Evolutionary conservation across 179 eudicot species (phyloP).

Genomic region (Corrigiola litoralis): DNA sequence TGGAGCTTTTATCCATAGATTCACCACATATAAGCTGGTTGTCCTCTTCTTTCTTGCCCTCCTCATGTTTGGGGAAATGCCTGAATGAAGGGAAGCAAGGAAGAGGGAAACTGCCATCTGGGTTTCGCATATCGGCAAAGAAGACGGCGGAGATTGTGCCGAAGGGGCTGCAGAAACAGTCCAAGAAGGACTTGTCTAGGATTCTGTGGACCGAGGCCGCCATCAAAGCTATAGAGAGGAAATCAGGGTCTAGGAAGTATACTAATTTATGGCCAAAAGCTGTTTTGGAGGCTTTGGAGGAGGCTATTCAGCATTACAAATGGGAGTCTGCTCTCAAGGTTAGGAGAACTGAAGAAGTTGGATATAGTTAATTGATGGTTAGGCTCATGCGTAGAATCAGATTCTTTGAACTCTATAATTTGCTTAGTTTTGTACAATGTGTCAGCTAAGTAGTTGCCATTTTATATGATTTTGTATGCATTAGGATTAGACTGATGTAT

Average conservation of each 20-base stretch:
- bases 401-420: too few species aligned
- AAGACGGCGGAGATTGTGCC: constrained; percentile 18
- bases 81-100: constrained; percentile 16
- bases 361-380: too few species aligned
- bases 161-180: constrained; percentile 38
- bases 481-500: too few species aligned
- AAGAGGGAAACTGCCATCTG: neutral
- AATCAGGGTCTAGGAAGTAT: constrained; percentile 60
- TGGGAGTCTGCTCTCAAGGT: constrained; percentile 95
- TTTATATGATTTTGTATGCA: too few species aligned
- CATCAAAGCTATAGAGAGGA: constrained; percentile 53
- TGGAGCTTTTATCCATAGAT: neutral
- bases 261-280: constrained; percentile 71
- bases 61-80: constrained; percentile 53
- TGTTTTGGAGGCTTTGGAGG: constrained; percentile 69
- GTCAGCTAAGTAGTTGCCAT: too few species aligned
- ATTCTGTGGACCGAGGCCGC: constrained; percentile 80
- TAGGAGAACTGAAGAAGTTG: too few species aligned
- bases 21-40: constrained; percentile 1
- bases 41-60: constrained; percentile 23
- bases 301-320: constrained; percentile 41
- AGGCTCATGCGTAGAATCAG: too few species aligned
- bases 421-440: too few species aligned
- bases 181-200: constrained; percentile 60
- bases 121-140: constrained; percentile 31